phyloP scores from a whole-genome alignment of 2,329 filamentous ascomycete genomes.

The Beauveria varroae region DNA sequence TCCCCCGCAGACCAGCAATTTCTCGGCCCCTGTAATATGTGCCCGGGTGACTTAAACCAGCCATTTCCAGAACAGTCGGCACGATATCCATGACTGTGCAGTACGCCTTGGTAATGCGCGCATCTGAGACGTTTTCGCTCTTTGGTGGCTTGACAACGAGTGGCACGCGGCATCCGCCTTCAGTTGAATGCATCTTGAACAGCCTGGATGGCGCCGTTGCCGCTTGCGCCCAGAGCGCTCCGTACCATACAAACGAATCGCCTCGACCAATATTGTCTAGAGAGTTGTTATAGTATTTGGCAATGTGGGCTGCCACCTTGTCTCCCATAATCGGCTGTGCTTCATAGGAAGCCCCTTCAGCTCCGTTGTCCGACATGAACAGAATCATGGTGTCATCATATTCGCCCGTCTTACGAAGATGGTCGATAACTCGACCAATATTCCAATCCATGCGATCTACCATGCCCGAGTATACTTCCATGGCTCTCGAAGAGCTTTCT shows the following conservation, averaged over 20 bases:
- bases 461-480: constrained; percentile 59
- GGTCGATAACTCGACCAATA: constrained; percentile 50
- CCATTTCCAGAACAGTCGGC: constrained; percentile 36
- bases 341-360: constrained; percentile 51
- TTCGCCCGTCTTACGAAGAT: constrained; percentile 48
- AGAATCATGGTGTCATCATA: constrained; percentile 57
- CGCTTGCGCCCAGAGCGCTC: constrained; percentile 41
- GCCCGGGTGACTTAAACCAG: constrained; percentile 30
- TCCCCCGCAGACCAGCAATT: constrained; percentile 43
- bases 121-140: neutral
- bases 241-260: constrained; percentile 53
- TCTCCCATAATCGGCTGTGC: constrained; percentile 49
- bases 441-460: constrained; percentile 55
- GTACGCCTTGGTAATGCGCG: constrained; percentile 7
- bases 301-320: constrained; percentile 43
- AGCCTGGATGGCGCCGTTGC: constrained; percentile 30
- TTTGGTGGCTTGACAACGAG: constrained; percentile 31
- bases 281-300: constrained; percentile 40
- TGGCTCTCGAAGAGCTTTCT: constrained; percentile 41
- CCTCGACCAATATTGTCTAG: constrained; percentile 46
- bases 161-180: constrained; percentile 45
- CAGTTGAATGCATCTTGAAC: constrained; percentile 34
- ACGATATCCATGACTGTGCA: constrained; percentile 38
- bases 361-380: constrained; percentile 58
- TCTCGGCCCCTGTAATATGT: constrained; percentile 32